Evolutionary conservation across 345 rosid species (phyloP), one percentile per base, ranked within the genome.

Genomic region (Eucalyptus erythrocorys): DNA sequence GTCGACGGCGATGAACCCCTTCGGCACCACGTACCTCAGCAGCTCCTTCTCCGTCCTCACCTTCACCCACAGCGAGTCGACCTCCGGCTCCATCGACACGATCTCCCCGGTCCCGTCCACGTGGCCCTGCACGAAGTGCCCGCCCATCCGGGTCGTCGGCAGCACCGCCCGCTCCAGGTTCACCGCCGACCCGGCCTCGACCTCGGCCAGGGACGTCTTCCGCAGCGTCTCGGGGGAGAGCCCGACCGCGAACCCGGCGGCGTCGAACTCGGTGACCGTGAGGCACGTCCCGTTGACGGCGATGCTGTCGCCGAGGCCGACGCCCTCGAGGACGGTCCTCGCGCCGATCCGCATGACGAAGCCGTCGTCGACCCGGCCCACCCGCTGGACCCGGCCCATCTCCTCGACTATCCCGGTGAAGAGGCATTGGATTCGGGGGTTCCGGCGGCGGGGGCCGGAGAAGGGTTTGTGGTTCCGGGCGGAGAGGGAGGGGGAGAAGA

Each of bases 101-200:
- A 97, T 97, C 95, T 90, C 95, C 61, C 98, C 99, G 21, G 97
- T 95, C 13, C 98, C 99, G 87, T 97, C 99, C 88, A 97, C 99
- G 88, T 96, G 98, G 13, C 99, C 99, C 93, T 95, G 99, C 91
- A 95, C 99, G 88, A 96, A 95, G 91, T 97, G 99, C 30, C 98
- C 98, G 3, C 99, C 99, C 99, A 96, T 95, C 24, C 97, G 89
- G 64, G 94, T 94, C 32, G 92, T 91, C 10, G 99, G 98, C 89
- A 92, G 96, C 57, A 96, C 92, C 13, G 99, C 99, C 88, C 99
- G 92, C 95, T 96, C 99, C 93, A 97, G 91, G 85, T 97, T 97
- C 90, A 96, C 99, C 92, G 88, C 61, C 26, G 99, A 96, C 43
- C 99, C 99, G 30, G 92, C 86, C 91, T 91, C 90, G 48, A 96